phyloP scores from a whole-genome alignment of 164 flowering plant species.

The Vitis rotundifolia region DNA sequence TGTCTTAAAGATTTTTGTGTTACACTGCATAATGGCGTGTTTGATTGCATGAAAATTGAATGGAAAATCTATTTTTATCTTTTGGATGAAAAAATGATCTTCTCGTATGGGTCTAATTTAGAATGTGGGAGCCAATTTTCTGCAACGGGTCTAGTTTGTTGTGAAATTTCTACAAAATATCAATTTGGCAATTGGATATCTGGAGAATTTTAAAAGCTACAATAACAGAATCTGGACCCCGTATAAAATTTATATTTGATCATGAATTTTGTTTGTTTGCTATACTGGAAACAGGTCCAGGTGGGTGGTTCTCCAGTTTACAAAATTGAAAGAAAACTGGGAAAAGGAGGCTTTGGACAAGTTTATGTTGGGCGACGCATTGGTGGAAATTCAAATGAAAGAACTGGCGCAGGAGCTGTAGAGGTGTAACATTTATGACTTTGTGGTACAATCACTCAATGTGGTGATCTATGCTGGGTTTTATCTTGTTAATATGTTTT shows the following conservation, averaged over 20 bases:
- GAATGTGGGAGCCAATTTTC: no score
- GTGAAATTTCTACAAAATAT: no score
- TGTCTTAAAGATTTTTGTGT: no score
- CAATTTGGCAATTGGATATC: no score
- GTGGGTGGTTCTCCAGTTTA: conserved; percentile 82
- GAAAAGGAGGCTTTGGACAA: conserved; percentile 95
- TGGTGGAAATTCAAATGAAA: conserved; percentile 34
- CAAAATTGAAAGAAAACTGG: conserved; percentile 68
- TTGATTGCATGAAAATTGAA: no score
- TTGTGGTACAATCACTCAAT: background rate
- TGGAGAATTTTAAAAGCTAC: no score
- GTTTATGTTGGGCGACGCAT: conserved; percentile 82
- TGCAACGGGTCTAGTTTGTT: no score
- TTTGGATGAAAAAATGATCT: no score
- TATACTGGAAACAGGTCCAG: conserved; percentile 55
- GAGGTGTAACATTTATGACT: conserved; percentile 49
- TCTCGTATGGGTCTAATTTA: no score
- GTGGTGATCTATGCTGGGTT: background rate
- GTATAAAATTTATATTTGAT: background rate
- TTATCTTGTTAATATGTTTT: background rate
- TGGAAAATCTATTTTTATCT: no score
- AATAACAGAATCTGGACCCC: background rate
- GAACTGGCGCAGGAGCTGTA: conserved; percentile 60
- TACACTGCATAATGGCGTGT: no score
- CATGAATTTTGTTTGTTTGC: background rate